These are phyloP conservation scores for Talaromyces proteolyticus DNA, from an alignment of 495 filamentous ascomycete genomes.

Conservation along the genomic window DNA sequence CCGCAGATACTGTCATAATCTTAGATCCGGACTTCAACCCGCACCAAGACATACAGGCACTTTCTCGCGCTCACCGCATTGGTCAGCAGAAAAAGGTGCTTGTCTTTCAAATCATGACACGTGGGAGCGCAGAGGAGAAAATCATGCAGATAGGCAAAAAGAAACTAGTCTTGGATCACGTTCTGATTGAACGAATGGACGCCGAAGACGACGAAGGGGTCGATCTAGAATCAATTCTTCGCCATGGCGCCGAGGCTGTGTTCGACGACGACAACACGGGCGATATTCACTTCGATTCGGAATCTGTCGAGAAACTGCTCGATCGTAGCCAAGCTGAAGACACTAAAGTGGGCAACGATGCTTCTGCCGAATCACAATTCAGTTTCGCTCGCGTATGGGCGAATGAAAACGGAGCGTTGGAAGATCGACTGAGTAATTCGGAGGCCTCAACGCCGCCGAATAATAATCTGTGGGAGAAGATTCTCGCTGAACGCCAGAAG, in stretches of 20 bases:
- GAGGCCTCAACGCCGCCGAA: conserved; percentile 36
- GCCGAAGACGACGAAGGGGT: conserved; percentile 64
- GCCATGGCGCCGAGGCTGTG: conserved; percentile 79
- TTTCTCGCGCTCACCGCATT: conserved; percentile 91
- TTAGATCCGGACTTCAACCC: conserved; percentile 98
- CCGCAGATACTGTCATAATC: conserved; percentile 96
- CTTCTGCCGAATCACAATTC: conserved; percentile 70
- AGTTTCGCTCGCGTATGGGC: conserved; percentile 91
- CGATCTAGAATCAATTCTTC: conserved; percentile 83
- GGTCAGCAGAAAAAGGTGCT: conserved; percentile 94
- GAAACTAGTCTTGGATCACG: conserved; percentile 90
- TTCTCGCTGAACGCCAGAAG: conserved; percentile 74
- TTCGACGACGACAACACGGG: conserved; percentile 66
- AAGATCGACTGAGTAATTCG: conserved; percentile 50
- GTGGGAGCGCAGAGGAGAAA: conserved; percentile 84
- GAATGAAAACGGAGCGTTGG: conserved; percentile 64
- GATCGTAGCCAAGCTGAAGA: conserved; percentile 80
- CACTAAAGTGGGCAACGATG: conserved; percentile 48
- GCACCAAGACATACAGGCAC: conserved; percentile 93
- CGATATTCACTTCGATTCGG: conserved; percentile 71
- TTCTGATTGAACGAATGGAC: conserved; percentile 86
- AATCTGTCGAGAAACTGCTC: conserved; percentile 78
- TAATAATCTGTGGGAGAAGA: conserved; percentile 78
- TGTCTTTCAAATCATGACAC: conserved; percentile 89
- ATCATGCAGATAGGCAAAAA: conserved; percentile 94